phyloP scores from a whole-genome alignment of 257 asterid species.

The Euphrasia confusa region DNA sequence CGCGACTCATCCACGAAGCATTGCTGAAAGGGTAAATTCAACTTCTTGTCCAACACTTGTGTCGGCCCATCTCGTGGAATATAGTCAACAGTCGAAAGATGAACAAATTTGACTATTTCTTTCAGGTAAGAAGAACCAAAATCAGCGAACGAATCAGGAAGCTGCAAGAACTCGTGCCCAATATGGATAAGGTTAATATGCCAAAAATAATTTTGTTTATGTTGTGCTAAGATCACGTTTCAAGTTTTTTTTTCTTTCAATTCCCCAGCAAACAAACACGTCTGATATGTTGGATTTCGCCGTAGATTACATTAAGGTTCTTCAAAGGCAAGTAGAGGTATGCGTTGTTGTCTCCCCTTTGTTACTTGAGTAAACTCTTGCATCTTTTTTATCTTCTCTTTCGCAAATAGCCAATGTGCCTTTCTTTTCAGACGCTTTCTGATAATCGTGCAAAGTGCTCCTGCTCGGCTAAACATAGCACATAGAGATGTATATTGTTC shows the following conservation, averaged over 20 bases:
- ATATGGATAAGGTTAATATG: slow-evolving; percentile 68
- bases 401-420: background rate
- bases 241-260: slow-evolving; percentile 13
- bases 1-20: slow-evolving; percentile 93
- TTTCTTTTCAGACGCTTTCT: slow-evolving; percentile 41
- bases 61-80: background rate
- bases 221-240: background rate
- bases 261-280: slow-evolving; percentile 76
- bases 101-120: slow-evolving; percentile 3
- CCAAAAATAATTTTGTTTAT: background rate
- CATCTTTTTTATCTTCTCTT: too few relatives aligned
- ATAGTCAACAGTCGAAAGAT: background rate
- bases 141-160: slow-evolving; percentile 78
- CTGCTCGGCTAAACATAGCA: slow-evolving; percentile 35
- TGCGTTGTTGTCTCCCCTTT: background rate
- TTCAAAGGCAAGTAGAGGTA: slow-evolving; percentile 70
- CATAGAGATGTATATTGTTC: slow-evolving; percentile 20
- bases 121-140: slow-evolving; percentile 71
- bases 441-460: slow-evolving; percentile 57
- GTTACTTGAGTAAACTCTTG: background rate
- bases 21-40: slow-evolving; percentile 46
- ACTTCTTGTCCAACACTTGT: background rate
- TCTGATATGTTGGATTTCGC: slow-evolving; percentile 93
- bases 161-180: slow-evolving; percentile 86
- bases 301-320: slow-evolving; percentile 84